Evolutionary conservation across 441 rosid genomes (phyloP).

Genomic region (Iberis amara): DNA sequence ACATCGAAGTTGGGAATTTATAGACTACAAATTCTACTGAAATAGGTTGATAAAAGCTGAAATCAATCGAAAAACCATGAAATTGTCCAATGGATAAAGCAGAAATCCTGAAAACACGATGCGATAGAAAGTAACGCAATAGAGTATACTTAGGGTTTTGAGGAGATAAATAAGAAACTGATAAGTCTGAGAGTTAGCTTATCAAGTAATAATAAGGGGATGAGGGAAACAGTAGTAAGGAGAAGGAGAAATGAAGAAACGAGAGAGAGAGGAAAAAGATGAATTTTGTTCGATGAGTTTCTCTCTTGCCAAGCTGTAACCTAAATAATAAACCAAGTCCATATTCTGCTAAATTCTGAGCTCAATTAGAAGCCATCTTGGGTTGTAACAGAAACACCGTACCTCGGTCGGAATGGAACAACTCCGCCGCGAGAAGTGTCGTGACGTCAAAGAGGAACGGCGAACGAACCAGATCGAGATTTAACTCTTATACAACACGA

Average conservation of each 20-base stretch:
- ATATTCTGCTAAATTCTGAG: no score
- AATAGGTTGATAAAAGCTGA: neutral
- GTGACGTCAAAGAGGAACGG: slow-evolving; percentile 7
- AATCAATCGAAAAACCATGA: neutral
- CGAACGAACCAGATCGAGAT: neutral
- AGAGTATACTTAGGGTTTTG: no score
- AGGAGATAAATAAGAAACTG: neutral
- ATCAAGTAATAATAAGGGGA: no score
- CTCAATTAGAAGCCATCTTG: no score
- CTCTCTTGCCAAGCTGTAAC: no score
- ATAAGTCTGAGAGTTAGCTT: no score
- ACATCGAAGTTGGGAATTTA: neutral
- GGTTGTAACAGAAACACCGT: slow-evolving; percentile 15
- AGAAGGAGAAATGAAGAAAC: no score
- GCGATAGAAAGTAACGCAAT: neutral
- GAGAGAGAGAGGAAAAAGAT: no score
- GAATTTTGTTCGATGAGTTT: no score
- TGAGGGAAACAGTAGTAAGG: no score
- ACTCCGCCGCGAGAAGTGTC: slow-evolving; percentile 8
- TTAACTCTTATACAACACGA: slow-evolving; percentile 11
- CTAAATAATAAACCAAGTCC: no score
- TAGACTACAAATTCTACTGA: neutral
- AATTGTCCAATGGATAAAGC: neutral
- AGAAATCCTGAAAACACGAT: slow-evolving; percentile 3
- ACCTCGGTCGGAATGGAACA: slow-evolving; percentile 23